These are phyloP conservation scores for Hippophae gyantsensis DNA, from an alignment of 306 rosid species.

Conservation along the genomic window DNA sequence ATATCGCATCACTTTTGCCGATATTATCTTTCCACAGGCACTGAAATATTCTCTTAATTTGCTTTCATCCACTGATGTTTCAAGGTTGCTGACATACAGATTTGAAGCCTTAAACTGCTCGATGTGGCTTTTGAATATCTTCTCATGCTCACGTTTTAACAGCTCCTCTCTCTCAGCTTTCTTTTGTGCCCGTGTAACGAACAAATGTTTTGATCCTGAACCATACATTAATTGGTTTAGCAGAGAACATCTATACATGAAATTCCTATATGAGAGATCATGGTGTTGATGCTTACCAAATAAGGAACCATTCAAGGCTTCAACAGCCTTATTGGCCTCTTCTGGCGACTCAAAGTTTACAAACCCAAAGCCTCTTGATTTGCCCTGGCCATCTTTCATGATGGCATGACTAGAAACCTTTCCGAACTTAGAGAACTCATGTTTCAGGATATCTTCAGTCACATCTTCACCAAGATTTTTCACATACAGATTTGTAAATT, in stretches of 20 bases:
- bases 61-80: slow-evolving; percentile 1
- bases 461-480: slow-evolving; percentile 15
- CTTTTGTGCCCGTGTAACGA: slow-evolving; percentile 16
- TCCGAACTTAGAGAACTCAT: slow-evolving; percentile 8
- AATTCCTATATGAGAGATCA: neutral
- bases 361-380: slow-evolving; percentile 22
- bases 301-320: slow-evolving; percentile 7
- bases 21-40: too few species aligned
- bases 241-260: neutral
- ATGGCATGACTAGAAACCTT: slow-evolving; percentile 8
- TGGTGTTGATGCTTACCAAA: slow-evolving; percentile 1
- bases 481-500: slow-evolving; percentile 16
- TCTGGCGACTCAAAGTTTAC: slow-evolving; percentile 8
- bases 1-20: too few species aligned
- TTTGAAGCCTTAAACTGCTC: slow-evolving; percentile 5
- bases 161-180: slow-evolving; percentile 7
- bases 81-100: slow-evolving; percentile 5
- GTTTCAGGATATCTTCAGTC: slow-evolving; percentile 11
- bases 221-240: slow-evolving; percentile 3
- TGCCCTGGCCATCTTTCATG: slow-evolving; percentile 11
- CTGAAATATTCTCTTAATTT: neutral
- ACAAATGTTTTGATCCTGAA: slow-evolving; percentile 14
- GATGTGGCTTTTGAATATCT: neutral
- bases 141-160: neutral
- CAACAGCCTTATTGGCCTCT: slow-evolving; percentile 15